Evolutionary conservation across 2,329 filamentous ascomycete species (phyloP).

Genomic region (Bimuria novae-zelandiae): DNA sequence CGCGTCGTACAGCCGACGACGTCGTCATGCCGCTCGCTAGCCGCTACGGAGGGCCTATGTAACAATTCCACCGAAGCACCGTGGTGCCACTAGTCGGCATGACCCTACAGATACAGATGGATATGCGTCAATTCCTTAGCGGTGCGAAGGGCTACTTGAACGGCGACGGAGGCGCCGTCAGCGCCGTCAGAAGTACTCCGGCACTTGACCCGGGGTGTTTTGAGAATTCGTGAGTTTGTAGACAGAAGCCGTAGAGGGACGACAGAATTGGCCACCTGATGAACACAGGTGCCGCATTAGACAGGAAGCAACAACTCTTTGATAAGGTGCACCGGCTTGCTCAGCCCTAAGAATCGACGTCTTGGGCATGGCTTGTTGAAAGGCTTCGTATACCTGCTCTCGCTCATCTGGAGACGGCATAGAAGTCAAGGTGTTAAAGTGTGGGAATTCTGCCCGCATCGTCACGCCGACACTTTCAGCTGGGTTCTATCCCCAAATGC

Average conservation of each 20-base stretch:
- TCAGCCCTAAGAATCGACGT: background rate
- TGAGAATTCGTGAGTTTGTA: background rate
- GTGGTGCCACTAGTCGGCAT: background rate
- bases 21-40: background rate
- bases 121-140: background rate
- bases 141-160: background rate
- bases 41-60: no score
- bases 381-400: background rate
- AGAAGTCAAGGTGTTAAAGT: no score
- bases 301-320: background rate
- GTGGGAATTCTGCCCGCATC: no score
- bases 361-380: background rate
- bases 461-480: no score
- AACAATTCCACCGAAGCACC: no score
- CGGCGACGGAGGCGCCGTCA: background rate
- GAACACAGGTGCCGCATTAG: background rate
- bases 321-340: background rate
- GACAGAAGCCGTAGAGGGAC: background rate
- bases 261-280: background rate
- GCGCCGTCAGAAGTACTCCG: background rate
- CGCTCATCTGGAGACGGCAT: background rate
- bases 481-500: background rate
- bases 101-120: background rate
- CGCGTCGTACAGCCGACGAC: no score
- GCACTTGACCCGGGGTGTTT: background rate